These are phyloP conservation scores for Saccharomycopsis oosterbeekiorum DNA, from an alignment of 805 yeast species.

Conservation along the genomic window DNA sequence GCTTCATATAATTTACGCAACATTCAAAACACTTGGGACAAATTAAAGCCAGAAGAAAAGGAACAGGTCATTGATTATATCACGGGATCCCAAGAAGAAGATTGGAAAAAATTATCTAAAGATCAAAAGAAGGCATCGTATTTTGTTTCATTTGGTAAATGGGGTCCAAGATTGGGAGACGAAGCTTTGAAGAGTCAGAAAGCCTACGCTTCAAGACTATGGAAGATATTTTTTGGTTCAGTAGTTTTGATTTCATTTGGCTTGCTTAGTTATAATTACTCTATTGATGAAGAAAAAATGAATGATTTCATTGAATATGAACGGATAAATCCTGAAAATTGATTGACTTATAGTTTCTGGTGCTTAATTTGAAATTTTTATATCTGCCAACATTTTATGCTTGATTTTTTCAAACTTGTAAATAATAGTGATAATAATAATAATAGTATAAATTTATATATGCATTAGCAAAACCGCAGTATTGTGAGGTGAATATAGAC, in stretches of 20 bases:
- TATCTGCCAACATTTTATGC: background rate
- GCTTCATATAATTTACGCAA: constrained; percentile 22
- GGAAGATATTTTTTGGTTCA: constrained; percentile 9
- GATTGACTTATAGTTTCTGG: too few relatives aligned
- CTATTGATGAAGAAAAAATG: constrained; percentile 21
- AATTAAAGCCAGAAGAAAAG: constrained; percentile 27
- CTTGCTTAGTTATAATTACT: constrained; percentile 29
- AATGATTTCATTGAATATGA: constrained; percentile 7
- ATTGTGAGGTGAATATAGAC: background rate
- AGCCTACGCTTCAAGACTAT: constrained; percentile 3
- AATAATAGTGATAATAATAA: background rate
- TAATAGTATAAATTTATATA: background rate
- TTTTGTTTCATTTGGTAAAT: constrained; percentile 48
- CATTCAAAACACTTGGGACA: constrained; percentile 27
- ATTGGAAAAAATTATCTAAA: constrained; percentile 30
- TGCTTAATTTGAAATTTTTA: background rate
- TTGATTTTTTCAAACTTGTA: background rate
- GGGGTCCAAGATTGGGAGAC: constrained; percentile 50
- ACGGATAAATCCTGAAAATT: constrained; percentile 11
- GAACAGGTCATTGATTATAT: constrained; percentile 29
- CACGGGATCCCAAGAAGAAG: constrained; percentile 29
- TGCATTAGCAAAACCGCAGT: background rate
- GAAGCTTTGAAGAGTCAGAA: background rate
- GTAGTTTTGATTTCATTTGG: constrained; percentile 14
- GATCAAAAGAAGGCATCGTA: constrained; percentile 52